phyloP scores from a whole-genome alignment of 1,139 yeast species.

The Geotrichum cucujoidarum region DNA sequence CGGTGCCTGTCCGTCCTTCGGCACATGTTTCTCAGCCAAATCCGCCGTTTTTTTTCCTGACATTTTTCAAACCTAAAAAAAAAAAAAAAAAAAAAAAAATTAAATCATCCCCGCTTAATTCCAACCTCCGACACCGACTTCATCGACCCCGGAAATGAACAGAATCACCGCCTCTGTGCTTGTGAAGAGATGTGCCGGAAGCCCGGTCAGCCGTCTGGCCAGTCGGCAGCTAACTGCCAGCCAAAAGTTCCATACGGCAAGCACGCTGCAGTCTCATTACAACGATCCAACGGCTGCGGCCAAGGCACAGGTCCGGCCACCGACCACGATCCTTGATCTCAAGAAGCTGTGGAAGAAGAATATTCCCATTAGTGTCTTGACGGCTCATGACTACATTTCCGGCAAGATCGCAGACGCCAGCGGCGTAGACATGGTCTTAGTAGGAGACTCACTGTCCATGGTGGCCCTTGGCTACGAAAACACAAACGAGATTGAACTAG shows the following conservation, averaged over 20 bases:
- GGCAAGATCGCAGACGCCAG: constrained; percentile 67
- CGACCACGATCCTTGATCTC: constrained; percentile 43
- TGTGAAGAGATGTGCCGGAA: too few relatives aligned
- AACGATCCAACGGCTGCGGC: constrained; percentile 2
- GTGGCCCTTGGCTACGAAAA: constrained; percentile 77
- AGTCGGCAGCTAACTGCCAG: background rate
- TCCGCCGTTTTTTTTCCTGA: too few relatives aligned
- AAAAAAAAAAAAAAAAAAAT: too few relatives aligned
- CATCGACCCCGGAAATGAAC: too few relatives aligned
- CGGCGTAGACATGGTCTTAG: constrained; percentile 62
- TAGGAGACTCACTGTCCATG: constrained; percentile 95
- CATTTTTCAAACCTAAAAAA: too few relatives aligned
- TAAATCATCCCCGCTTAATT: too few relatives aligned
- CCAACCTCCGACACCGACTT: too few relatives aligned
- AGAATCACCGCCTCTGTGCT: too few relatives aligned
- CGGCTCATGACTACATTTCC: constrained; percentile 85
- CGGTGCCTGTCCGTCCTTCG: too few relatives aligned
- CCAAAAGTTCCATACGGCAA: background rate
- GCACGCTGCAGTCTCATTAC: constrained; percentile 9
- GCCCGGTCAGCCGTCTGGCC: background rate
- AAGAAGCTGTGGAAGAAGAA: constrained; percentile 40
- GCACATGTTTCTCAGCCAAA: too few relatives aligned
- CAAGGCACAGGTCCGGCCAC: constrained; percentile 2
- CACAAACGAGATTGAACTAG: constrained; percentile 67
- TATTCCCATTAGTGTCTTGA: constrained; percentile 60